phyloP scores from a whole-genome alignment of 805 yeast genomes.

The Saccharomycopsis fermentans region DNA sequence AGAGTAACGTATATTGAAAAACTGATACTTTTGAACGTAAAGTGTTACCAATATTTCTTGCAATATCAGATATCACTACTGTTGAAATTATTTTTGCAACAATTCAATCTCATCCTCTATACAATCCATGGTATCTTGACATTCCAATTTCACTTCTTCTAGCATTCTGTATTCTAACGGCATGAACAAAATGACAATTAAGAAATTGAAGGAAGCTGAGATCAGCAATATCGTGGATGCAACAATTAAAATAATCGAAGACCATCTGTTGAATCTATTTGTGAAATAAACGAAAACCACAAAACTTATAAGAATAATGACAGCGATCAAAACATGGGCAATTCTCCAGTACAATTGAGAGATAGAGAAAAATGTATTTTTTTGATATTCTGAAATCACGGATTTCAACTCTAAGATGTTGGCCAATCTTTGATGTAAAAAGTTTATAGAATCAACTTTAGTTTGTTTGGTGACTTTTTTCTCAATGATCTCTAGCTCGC shows the following conservation, averaged over 20 bases:
- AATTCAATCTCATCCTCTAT: slow-evolving; percentile 1
- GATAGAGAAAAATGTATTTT: slow-evolving; percentile 46
- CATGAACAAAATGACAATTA: slow-evolving; percentile 73
- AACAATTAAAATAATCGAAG: slow-evolving; percentile 55
- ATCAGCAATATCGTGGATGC: slow-evolving; percentile 45
- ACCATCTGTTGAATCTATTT: slow-evolving; percentile 44
- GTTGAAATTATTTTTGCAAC: not conserved
- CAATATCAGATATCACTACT: not conserved
- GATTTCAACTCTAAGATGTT: slow-evolving; percentile 38
- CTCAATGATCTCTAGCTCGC: slow-evolving; percentile 27
- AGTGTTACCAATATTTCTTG: too few species aligned
- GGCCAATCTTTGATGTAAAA: slow-evolving; percentile 3
- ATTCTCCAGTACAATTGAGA: slow-evolving; percentile 44
- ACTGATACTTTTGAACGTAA: too few species aligned
- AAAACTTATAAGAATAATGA: slow-evolving; percentile 42
- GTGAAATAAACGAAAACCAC: slow-evolving; percentile 51
- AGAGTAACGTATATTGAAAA: too few species aligned
- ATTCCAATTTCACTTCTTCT: slow-evolving; percentile 64
- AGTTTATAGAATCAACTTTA: not conserved
- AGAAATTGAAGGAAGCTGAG: slow-evolving; percentile 65
- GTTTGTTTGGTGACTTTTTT: not conserved
- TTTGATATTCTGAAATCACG: slow-evolving; percentile 37
- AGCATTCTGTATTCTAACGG: slow-evolving; percentile 71
- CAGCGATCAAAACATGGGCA: slow-evolving; percentile 49
- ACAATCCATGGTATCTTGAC: slow-evolving; percentile 28